Evolutionary conservation across 208 protist genomes (phyloP), one percentile per base, ranked within the genome.

Genomic region (Acanthamoeba triangularis): DNA sequence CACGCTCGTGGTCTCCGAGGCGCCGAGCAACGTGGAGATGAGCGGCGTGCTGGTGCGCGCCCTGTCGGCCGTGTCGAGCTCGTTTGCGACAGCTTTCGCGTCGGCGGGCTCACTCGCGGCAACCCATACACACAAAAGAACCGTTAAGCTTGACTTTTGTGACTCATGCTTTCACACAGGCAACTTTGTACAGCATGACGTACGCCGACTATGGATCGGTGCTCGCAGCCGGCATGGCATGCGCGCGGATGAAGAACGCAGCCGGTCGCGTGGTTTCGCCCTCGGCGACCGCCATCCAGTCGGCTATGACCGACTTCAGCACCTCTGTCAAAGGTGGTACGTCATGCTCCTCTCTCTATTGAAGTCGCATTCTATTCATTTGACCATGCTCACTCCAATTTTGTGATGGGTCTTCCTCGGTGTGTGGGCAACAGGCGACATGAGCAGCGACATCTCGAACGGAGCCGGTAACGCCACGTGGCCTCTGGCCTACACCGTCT

Each of bases 301-400:
- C 82, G 11, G 82, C 82, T 30, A 90, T 90, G 82, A 90, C 35
- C 47, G 82, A 90, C 41, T 67, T 90, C 54, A 90, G n/a, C 54
- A 10, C 28, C 82, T 25, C 52, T 33, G 41, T 90, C 28, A 90
- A 90, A 61, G 44, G 52, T 90, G 49, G 44, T 61, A 90, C 47
- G 33, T 88, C n/a, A n/a, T n/a, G n/a, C n/a, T n/a, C n/a, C n/a
- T n/a, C n/a, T n/a, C n/a, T n/a, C n/a, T n/a, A n/a, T n/a, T n/a
- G n/a, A n/a, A n/a, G n/a, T n/a, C n/a, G n/a, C n/a, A n/a, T n/a
- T n/a, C n/a, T n/a, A n/a, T n/a, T n/a, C n/a, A n/a, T n/a, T n/a
- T n/a, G n/a, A n/a, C n/a, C n/a, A n/a, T n/a, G n/a, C n/a, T n/a
- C n/a, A n/a, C n/a, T n/a, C n/a, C n/a, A n/a, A n/a, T n/a, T n/a